Evolutionary conservation across 2,329 filamentous ascomycete species (phyloP), one percentile per base, ranked within the genome.

Genomic region (Diaporthe australafricana): DNA sequence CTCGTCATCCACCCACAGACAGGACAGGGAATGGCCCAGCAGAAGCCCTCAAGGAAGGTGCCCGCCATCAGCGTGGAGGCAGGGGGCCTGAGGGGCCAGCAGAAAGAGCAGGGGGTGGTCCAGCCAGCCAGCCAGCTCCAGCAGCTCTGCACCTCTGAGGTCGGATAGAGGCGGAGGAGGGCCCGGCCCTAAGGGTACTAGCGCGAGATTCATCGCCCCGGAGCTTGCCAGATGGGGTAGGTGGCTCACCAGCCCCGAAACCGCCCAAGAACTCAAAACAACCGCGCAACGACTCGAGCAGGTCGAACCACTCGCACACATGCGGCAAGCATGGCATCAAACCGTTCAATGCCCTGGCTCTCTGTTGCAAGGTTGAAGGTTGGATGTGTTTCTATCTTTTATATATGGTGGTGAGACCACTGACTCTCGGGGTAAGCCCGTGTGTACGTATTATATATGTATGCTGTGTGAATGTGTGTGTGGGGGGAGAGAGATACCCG

Each of bases 211-310:
- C 20, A 6, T 40, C n/a, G 38, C 40, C n/a, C 42, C 25, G 38
- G 57, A 20, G 45, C 67, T 65, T 67, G 63, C 69, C 69, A 32
- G 38, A 67, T 67, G 27, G 50, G 50, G 69, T 57, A 70, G 69
- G 69, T 66, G 50, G n/a, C 57, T 67, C 50, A 53, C 35, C 60
- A 47, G 50, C 53, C 67, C 42, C 35, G 60, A 65, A 65, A 65
- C 60, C 17, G 60, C 35, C 35, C 25, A 30, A 42, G 45, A 69
- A 57, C 40, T 50, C 45, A 35, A 56, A 60, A 47, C 67, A 50
- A 30, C 67, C 17, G 53, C 67, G n/a, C 32, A 30, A 35, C 67
- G 42, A 60, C 67, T 48, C 67, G 67, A 69, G 42, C 60, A 65
- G 42, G 45, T 27, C 45, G 20, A 50, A 42, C 60, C 38, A 40